These are phyloP conservation scores for Coccomyxa sp. DNA, from an alignment of 139 green algal species.

Conservation along the genomic window DNA sequence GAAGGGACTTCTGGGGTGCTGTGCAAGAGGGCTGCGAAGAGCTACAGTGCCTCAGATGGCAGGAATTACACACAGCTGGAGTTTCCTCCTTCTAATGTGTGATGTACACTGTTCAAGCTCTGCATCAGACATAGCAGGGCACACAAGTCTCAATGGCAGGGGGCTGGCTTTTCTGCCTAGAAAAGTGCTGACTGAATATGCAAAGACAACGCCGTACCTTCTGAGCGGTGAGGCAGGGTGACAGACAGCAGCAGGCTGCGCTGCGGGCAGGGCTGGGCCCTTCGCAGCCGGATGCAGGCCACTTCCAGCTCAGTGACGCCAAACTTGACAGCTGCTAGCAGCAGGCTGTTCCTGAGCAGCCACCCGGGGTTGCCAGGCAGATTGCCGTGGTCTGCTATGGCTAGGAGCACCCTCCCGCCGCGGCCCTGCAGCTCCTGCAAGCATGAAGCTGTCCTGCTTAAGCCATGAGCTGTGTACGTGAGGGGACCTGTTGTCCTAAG, in stretches of 20 bases:
- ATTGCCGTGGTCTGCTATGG: constrained; percentile 64
- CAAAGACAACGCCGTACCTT: background rate
- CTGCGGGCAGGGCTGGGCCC: constrained; percentile 22
- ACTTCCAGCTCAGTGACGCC: constrained; percentile 43
- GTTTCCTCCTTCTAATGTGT: no score
- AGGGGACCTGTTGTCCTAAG: no score
- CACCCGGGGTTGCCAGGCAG: constrained; percentile 61
- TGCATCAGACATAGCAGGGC: no score
- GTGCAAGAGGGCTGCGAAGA: background rate
- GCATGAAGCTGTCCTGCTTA: no score
- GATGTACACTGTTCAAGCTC: no score
- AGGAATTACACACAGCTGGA: background rate
- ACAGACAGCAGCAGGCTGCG: constrained; percentile 39
- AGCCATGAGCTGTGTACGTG: no score
- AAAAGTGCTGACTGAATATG: background rate
- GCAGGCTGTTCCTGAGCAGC: constrained; percentile 83
- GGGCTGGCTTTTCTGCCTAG: no score
- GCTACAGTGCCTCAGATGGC: background rate
- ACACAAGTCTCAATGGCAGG: no score
- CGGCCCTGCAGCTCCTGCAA: no score
- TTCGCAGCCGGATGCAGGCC: constrained; percentile 60
- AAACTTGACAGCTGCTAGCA: constrained; percentile 51
- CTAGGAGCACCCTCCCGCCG: constrained; percentile 33
- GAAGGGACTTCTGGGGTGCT: background rate
- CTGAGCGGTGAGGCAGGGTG: constrained; percentile 39